Conservation (phyloP, 1,284 basidiomycete genomes). For the Thelephora terrestris region DNA sequence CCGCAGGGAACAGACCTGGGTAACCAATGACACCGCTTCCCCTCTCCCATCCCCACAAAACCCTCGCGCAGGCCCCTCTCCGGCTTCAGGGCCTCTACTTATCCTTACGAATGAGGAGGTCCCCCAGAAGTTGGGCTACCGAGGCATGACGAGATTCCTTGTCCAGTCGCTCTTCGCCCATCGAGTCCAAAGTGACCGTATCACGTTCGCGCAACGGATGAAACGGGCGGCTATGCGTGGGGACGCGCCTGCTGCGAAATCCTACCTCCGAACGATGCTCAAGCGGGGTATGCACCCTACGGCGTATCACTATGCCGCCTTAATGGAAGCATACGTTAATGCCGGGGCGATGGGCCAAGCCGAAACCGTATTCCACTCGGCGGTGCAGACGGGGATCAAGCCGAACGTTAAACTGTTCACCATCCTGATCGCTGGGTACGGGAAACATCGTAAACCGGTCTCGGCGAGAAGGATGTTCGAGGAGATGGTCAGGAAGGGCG, state of each 20-base stretch:
- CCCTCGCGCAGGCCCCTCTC: slow-evolving; percentile 20
- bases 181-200: slow-evolving; percentile 41
- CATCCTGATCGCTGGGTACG: slow-evolving; percentile 58
- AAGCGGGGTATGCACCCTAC: slow-evolving; percentile 56
- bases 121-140: slow-evolving; percentile 23
- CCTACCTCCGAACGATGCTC: slow-evolving; percentile 46
- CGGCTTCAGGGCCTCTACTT: slow-evolving; percentile 28
- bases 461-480: slow-evolving; percentile 46
- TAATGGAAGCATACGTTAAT: slow-evolving; percentile 57
- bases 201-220: slow-evolving; percentile 50
- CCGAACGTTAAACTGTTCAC: slow-evolving; percentile 62
- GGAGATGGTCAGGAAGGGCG: slow-evolving; percentile 47
- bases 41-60: slow-evolving; percentile 9
- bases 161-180: slow-evolving; percentile 35
- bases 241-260: slow-evolving; percentile 40
- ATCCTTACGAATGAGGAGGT: slow-evolving; percentile 20
- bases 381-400: slow-evolving; percentile 35
- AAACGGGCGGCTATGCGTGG: slow-evolving; percentile 39
- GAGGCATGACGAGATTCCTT: slow-evolving; percentile 32
- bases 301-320: slow-evolving; percentile 54
- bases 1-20: slow-evolving; percentile 39
- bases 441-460: slow-evolving; percentile 42
- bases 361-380: slow-evolving; percentile 39
- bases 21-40: slow-evolving; percentile 18
- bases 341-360: slow-evolving; percentile 46